Evolutionary conservation across 1,284 basidiomycete genomes (phyloP).

Genomic region (Cryptococcus wingfieldii): DNA sequence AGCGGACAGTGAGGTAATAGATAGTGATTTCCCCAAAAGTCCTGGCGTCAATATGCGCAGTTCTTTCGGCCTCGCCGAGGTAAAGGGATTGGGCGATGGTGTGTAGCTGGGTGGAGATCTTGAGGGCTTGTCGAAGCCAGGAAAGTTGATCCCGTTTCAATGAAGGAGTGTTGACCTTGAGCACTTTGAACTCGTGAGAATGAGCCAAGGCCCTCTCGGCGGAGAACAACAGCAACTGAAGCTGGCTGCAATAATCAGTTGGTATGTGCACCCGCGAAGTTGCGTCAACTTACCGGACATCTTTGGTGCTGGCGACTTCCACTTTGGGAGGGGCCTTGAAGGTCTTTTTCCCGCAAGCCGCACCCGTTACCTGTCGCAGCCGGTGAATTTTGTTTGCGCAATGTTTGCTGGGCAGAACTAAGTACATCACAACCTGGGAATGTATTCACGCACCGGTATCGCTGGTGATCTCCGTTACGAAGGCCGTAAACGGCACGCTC

Average conservation of each 20-base stretch:
- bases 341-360: conserved; percentile 81
- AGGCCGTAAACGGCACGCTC: conserved; percentile 87
- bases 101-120: conserved; percentile 74
- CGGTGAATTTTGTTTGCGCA: conserved; percentile 87
- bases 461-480: conserved; percentile 78
- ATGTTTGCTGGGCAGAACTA: conserved; percentile 61
- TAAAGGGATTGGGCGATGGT: conserved; percentile 65
- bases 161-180: conserved; percentile 22
- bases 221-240: conserved; percentile 80
- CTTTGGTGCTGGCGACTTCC: conserved; percentile 62
- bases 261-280: not conserved
- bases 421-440: not conserved
- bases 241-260: conserved; percentile 28
- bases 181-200: conserved; percentile 69
- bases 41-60: conserved; percentile 19
- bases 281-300: conserved; percentile 65
- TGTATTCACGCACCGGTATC: conserved; percentile 61
- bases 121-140: conserved; percentile 76
- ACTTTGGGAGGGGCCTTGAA: conserved; percentile 76
- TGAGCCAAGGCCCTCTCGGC: conserved; percentile 89
- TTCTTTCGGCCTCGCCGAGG: not conserved
- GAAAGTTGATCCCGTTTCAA: conserved; percentile 41
- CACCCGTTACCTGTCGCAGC: conserved; percentile 72
- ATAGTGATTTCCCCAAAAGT: conserved; percentile 47
- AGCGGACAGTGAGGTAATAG: conserved; percentile 47